Conservation (phyloP, 2,329 filamentous ascomycete genomes). For the Arthrobotrys sinensis region DNA sequence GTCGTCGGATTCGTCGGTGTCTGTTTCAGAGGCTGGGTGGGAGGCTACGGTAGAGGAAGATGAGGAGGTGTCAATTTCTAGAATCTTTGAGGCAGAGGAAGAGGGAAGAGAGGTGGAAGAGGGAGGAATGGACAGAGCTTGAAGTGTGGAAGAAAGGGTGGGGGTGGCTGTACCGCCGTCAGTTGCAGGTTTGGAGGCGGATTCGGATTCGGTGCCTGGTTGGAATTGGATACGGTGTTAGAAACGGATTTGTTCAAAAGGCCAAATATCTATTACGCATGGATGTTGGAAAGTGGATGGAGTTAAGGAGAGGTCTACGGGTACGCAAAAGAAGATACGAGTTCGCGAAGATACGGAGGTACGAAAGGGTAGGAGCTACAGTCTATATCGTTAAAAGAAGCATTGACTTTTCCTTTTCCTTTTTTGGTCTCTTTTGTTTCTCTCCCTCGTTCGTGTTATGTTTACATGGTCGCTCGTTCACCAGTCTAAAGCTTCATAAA, state of each 20-base stretch:
- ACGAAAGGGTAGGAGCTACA: constrained; percentile 45
- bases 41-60: constrained; percentile 19
- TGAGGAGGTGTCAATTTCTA: constrained; percentile 34
- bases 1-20: constrained; percentile 51
- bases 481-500: constrained; percentile 14
- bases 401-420: constrained; percentile 44
- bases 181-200: not conserved
- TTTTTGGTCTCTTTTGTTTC: constrained; percentile 5
- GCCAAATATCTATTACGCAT: not conserved
- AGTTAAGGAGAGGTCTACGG: not conserved
- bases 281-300: not conserved
- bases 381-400: constrained; percentile 62
- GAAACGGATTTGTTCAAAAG: constrained; percentile 1
- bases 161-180: constrained; percentile 24
- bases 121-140: not conserved
- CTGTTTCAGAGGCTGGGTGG: constrained; percentile 54
- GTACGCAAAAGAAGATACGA: not conserved
- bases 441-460: constrained; percentile 26
- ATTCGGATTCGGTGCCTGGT: constrained; percentile 13
- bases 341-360: not conserved
- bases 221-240: constrained; percentile 19
- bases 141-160: not conserved
- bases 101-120: not conserved
- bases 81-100: constrained; percentile 14
- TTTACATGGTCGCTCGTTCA: constrained; percentile 41